Evolutionary conservation across 164 flowering plant genomes (phyloP).

Genomic region (Houttuynia cordata): DNA sequence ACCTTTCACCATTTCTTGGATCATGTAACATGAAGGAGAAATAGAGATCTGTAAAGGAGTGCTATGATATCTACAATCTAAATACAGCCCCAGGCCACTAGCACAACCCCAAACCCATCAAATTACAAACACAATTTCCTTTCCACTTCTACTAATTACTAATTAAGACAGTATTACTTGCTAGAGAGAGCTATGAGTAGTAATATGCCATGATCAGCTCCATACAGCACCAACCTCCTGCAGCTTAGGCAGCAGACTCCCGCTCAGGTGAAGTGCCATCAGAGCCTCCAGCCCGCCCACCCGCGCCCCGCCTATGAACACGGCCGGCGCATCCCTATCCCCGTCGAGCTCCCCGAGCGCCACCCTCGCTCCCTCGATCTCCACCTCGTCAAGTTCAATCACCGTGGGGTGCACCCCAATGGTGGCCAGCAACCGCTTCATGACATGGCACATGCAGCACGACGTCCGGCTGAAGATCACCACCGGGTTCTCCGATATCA

Average conservation of each 20-base stretch:
- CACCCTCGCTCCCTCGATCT: slow-evolving; percentile 14
- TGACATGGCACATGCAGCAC: slow-evolving; percentile 96
- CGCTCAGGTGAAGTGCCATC: slow-evolving; percentile 63
- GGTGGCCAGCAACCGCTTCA: slow-evolving; percentile 58
- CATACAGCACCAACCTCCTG: slow-evolving; percentile 13
- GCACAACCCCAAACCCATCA: too few relatives aligned
- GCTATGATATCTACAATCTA: too few relatives aligned
- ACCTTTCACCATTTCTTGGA: too few relatives aligned
- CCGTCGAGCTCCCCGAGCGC: slow-evolving; percentile 3
- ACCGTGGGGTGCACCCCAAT: slow-evolving; percentile 85
- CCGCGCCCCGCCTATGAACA: slow-evolving; percentile 64
- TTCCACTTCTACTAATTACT: too few relatives aligned
- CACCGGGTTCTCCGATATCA: slow-evolving; percentile 74
- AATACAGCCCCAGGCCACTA: too few relatives aligned
- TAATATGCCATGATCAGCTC: not conserved
- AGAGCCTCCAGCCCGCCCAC: slow-evolving; percentile 74
- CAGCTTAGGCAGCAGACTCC: slow-evolving; percentile 60
- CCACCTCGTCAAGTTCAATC: slow-evolving; percentile 70
- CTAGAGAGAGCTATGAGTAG: too few relatives aligned
- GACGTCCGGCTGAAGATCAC: slow-evolving; percentile 65
- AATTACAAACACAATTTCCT: too few relatives aligned
- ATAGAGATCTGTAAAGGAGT: too few relatives aligned
- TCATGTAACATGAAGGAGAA: too few relatives aligned
- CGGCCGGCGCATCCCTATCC: slow-evolving; percentile 32
- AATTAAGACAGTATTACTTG: too few relatives aligned